These are phyloP conservation scores for Blastobotrys aristatus DNA, from an alignment of 1,139 yeast species.

Conservation along the genomic window DNA sequence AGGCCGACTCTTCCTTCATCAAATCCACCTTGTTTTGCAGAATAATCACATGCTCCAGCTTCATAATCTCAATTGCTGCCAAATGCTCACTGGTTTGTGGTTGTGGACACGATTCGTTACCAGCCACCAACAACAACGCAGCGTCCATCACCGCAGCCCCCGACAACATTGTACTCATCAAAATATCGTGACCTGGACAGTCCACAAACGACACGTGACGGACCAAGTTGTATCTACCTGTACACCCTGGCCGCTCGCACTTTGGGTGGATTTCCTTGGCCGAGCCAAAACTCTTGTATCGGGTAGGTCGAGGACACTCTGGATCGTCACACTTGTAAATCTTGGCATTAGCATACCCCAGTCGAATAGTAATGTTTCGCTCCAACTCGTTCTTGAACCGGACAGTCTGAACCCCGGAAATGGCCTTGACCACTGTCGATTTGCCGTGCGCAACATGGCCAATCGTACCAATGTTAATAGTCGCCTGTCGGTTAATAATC, in stretches of 20 bases:
- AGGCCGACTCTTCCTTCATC: conserved; percentile 95
- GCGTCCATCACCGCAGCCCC: conserved; percentile 99
- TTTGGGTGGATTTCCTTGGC: conserved; percentile 93
- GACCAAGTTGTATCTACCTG: conserved; percentile 78
- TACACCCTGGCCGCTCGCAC: conserved; percentile 73
- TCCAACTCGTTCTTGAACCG: conserved; percentile 98
- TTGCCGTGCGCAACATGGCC: conserved; percentile 99
- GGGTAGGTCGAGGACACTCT: conserved; percentile 88
- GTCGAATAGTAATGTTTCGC: conserved; percentile 96
- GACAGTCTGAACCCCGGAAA: conserved; percentile 97
- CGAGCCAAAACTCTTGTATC: conserved; percentile 90
- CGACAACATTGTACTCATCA: conserved; percentile 99
- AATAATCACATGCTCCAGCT: conserved; percentile 91
- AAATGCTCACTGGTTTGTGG: conserved; percentile 99
- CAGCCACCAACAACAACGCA: conserved; percentile 90
- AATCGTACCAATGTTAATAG: conserved; percentile 97
- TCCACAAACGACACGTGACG: conserved; percentile 99
- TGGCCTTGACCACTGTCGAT: conserved; percentile 97
- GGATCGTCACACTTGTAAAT: conserved; percentile 89
- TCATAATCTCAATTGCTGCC: conserved; percentile 99
- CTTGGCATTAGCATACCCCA: conserved; percentile 98
- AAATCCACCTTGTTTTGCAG: conserved; percentile 97
- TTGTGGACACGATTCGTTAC: conserved; percentile 99
- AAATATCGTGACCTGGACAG: conserved; percentile 99
- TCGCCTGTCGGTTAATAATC: conserved; percentile 97